Evolutionary conservation across 306 rosid genomes (phyloP).

Genomic region (Quercus dentata): DNA sequence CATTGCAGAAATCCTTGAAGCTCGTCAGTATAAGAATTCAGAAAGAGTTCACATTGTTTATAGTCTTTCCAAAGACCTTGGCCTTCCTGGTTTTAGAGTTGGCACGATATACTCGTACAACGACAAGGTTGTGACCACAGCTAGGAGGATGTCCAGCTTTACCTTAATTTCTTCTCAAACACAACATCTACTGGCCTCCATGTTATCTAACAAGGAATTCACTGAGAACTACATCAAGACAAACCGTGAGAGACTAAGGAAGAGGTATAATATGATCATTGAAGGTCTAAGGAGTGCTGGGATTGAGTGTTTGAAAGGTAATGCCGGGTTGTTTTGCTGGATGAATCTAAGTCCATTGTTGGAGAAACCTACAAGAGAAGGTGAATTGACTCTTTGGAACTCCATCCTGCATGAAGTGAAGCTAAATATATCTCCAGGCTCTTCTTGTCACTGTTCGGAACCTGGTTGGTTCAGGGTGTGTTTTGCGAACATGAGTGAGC

Average conservation of each 20-base stretch:
- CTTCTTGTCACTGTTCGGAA: constrained; percentile 85
- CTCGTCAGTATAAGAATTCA: constrained; percentile 27
- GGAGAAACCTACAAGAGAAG: constrained; percentile 53
- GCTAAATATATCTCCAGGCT: constrained; percentile 86
- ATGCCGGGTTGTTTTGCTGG: constrained; percentile 94
- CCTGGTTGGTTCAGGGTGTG: constrained; percentile 99
- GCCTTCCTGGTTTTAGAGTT: constrained; percentile 83
- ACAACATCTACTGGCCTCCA: constrained; percentile 64
- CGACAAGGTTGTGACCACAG: constrained; percentile 75
- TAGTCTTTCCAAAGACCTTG: constrained; percentile 92
- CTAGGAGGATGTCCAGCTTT: constrained; percentile 91
- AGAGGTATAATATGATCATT: constrained; percentile 64
- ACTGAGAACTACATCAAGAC: constrained; percentile 52
- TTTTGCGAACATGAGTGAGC: constrained; percentile 84
- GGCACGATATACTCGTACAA: constrained; percentile 91
- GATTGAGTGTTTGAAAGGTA: constrained; percentile 82
- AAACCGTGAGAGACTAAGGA: constrained; percentile 66
- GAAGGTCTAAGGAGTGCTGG: constrained; percentile 60
- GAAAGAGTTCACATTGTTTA: constrained; percentile 92
- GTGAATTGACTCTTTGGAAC: constrained; percentile 71
- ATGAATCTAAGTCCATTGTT: constrained; percentile 73
- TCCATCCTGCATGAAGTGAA: constrained; percentile 49
- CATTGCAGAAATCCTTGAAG: constrained; percentile 64
- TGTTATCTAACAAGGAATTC: constrained; percentile 65
- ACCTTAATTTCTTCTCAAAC: constrained; percentile 87